phyloP scores from a whole-genome alignment of 2,329 filamentous ascomycete genomes.

The Onygenales sp. region DNA sequence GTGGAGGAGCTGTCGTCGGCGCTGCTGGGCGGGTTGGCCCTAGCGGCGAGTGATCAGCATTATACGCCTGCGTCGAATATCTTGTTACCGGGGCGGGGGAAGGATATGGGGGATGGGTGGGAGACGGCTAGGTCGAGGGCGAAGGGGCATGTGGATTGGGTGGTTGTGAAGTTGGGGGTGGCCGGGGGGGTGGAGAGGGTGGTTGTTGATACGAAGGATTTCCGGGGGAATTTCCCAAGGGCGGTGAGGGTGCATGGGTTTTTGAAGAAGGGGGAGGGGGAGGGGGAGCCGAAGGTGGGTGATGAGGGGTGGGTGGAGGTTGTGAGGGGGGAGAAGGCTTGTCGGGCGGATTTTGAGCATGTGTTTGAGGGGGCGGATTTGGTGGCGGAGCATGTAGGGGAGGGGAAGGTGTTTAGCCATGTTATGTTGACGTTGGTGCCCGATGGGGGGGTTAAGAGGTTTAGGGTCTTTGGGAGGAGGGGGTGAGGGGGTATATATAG shows the following conservation, averaged over 20 bases:
- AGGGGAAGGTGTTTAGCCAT: constrained; percentile 61
- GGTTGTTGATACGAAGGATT: constrained; percentile 37
- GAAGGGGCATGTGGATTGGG: constrained; percentile 34
- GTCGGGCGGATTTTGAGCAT: constrained; percentile 33
- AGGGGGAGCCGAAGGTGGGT: constrained; percentile 23
- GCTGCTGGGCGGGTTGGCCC: constrained; percentile 30
- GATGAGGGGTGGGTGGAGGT: constrained; percentile 28
- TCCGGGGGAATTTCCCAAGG: constrained; percentile 36
- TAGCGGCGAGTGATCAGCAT: constrained; percentile 33
- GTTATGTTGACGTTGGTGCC: constrained; percentile 89
- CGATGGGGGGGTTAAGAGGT: constrained; percentile 83
- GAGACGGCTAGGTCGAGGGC: constrained; percentile 32
- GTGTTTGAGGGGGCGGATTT: constrained; percentile 29
- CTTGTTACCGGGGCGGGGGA: constrained; percentile 32
- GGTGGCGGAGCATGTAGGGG: constrained; percentile 50
- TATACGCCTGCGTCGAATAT: constrained; percentile 32
- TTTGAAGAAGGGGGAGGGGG: constrained; percentile 5
- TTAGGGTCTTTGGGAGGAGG: constrained; percentile 64
- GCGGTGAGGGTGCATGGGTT: constrained; percentile 29
- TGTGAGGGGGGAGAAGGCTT: constrained; percentile 26
- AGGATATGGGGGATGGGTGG: constrained; percentile 38
- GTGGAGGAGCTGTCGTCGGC: constrained; percentile 33
- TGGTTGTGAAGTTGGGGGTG: constrained; percentile 29
- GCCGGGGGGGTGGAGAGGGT: constrained; percentile 28
- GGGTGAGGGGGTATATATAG: background rate